Percentiles rank a stretch among this genome's conserved stretches.
Conservation (phyloP, 192 early-diverging fungal genomes). For the Mortierella alpina region DNA sequence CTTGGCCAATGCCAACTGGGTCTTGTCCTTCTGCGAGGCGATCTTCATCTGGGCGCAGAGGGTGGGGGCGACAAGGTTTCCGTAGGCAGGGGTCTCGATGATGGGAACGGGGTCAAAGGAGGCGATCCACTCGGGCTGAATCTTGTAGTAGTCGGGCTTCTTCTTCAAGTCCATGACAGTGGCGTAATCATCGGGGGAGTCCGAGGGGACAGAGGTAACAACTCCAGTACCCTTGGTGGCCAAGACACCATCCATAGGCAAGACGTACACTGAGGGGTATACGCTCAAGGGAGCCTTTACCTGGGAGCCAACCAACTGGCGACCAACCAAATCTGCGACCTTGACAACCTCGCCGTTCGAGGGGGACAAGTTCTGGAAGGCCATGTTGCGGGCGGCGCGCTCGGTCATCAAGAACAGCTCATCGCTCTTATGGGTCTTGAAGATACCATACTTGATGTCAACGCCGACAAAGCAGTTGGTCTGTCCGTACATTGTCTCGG, state of each 20-base stretch:
- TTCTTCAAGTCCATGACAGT: conserved; percentile 93
- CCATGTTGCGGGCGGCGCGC: conserved; percentile 97
- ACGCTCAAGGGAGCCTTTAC: conserved; percentile 88
- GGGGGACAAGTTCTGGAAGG: conserved; percentile 88
- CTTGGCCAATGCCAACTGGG: conserved; percentile 93
- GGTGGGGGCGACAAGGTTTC: conserved; percentile 85
- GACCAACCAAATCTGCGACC: conserved; percentile 83
- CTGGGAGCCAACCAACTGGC: conserved; percentile 86
- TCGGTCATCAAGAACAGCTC: conserved; percentile 88
- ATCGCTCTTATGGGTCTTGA: conserved; percentile 78
- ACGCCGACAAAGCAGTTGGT: conserved; percentile 98
- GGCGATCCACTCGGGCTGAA: conserved; percentile 88
- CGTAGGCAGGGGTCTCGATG: conserved; percentile 87
- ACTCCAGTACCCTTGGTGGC: conserved; percentile 98
- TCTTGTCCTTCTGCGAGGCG: conserved; percentile 95
- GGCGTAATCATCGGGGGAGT: conserved; percentile 97
- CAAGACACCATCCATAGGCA: conserved; percentile 98
- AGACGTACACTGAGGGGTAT: conserved; percentile 86
- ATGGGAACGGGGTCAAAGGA: conserved; percentile 87
- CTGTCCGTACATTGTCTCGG: conserved; percentile 99
- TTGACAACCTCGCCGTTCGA: conserved; percentile 73
- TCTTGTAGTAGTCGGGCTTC: conserved; percentile 93
- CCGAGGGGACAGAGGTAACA: conserved; percentile 98
- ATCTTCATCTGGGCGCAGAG: conserved; percentile 95
- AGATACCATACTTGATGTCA: conserved; percentile 93